A percentile compares a stretch with the other conserved stretches of the same genome.
Conservation (phyloP, 305 asterid species). For the Ajuga reptans region DNA sequence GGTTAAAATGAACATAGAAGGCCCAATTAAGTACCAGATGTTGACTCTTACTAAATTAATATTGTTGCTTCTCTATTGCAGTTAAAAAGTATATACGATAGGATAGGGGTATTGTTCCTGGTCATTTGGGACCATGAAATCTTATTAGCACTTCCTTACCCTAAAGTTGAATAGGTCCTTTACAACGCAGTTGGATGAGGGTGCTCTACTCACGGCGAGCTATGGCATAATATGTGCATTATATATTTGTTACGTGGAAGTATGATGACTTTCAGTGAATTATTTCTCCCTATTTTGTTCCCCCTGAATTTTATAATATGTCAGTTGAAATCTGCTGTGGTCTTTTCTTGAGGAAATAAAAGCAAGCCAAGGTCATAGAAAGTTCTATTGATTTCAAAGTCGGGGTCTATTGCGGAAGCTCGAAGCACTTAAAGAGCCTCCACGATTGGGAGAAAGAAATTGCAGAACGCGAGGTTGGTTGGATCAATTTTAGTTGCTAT, state of each 20-base stretch:
- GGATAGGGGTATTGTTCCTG: too few relatives aligned
- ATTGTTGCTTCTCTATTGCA: not conserved
- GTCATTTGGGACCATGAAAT: too few relatives aligned
- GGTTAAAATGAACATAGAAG: not conserved
- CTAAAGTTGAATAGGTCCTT: not conserved
- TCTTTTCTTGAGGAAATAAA: constrained; percentile 26
- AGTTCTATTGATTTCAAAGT: constrained; percentile 65
- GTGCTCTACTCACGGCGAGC: constrained; percentile 5
- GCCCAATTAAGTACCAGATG: not conserved
- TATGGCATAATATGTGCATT: constrained; percentile 5
- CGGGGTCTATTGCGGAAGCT: constrained; percentile 57
- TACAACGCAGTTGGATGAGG: constrained; percentile 6
- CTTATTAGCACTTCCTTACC: too few relatives aligned
- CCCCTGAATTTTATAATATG: constrained; percentile 6
- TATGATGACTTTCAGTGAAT: not conserved
- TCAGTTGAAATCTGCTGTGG: constrained; percentile 9
- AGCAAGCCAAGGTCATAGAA: constrained; percentile 94
- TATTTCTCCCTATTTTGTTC: not conserved
- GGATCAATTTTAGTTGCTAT: constrained; percentile 13
- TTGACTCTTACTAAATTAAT: not conserved
- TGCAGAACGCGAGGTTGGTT: constrained; percentile 81
- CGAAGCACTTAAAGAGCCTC: constrained; percentile 37
- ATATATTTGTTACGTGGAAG: not conserved
- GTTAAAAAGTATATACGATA: too few relatives aligned
- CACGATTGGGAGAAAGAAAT: constrained; percentile 78